These are phyloP conservation scores for Trichoderma gracile DNA, from an alignment of 2,329 filamentous ascomycete species.

Conservation along the genomic window DNA sequence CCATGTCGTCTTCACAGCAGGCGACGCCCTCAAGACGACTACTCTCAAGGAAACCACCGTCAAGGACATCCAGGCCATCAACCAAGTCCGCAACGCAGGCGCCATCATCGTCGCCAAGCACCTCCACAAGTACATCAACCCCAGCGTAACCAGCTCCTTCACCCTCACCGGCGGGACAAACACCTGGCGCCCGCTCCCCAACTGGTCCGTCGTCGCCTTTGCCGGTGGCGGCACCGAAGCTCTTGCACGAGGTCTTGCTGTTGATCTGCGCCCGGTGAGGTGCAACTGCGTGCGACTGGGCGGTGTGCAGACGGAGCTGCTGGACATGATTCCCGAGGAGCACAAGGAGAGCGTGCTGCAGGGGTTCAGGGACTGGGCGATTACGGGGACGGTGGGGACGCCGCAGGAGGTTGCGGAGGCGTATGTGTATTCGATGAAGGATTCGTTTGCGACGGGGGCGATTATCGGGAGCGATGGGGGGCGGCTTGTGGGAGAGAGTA, in stretches of 20 bases:
- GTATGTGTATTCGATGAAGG: slow-evolving; percentile 48
- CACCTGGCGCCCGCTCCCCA: slow-evolving; percentile 51
- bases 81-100: slow-evolving; percentile 53
- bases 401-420: slow-evolving; percentile 47
- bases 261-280: slow-evolving; percentile 63
- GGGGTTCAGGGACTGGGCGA: slow-evolving; percentile 26
- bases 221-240: slow-evolving; percentile 54
- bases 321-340: slow-evolving; percentile 30
- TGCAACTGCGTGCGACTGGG: slow-evolving; percentile 65
- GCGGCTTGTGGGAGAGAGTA: slow-evolving; percentile 30
- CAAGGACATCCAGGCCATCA: slow-evolving; percentile 42
- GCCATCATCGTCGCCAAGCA: slow-evolving; percentile 56
- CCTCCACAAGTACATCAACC: slow-evolving; percentile 46
- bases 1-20: slow-evolving; percentile 60
- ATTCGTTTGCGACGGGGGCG: slow-evolving; percentile 41
- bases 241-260: slow-evolving; percentile 56
- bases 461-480: slow-evolving; percentile 35
- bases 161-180: slow-evolving; percentile 58
- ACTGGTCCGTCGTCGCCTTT: slow-evolving; percentile 52
- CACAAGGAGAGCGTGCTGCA: slow-evolving; percentile 25
- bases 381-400: slow-evolving; percentile 34
- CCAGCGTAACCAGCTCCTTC: slow-evolving; percentile 48
- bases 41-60: slow-evolving; percentile 46
- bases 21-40: slow-evolving; percentile 42
- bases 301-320: slow-evolving; percentile 49